Evolutionary conservation across 371 early-diverging fungal genomes (phyloP).

Genomic region (Apophysomyces ossiformis): DNA sequence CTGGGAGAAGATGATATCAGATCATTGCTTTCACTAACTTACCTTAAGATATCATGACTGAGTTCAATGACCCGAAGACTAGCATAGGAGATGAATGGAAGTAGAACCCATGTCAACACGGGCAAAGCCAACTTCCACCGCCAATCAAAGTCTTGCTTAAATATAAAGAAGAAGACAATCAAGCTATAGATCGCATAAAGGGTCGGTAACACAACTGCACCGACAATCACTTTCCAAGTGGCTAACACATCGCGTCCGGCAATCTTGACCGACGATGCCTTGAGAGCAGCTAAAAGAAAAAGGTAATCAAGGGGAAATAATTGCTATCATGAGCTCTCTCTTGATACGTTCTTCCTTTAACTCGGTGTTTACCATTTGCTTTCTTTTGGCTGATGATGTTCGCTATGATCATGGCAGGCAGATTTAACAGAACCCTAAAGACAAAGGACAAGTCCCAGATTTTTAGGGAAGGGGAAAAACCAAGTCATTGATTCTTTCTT

Average conservation of each 20-base stretch:
- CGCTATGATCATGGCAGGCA: conserved; percentile 77
- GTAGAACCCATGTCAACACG: conserved; percentile 50
- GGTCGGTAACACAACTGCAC: conserved; percentile 74
- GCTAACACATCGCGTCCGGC: conserved; percentile 92
- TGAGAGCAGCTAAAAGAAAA: conserved; percentile 70
- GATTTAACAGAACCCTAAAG: conserved; percentile 67
- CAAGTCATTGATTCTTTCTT: not conserved
- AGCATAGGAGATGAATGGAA: conserved; percentile 78
- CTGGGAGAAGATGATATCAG: too few relatives aligned
- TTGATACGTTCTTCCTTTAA: not conserved
- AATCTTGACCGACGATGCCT: conserved; percentile 89
- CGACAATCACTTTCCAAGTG: conserved; percentile 91
- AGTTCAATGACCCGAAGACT: conserved; percentile 84
- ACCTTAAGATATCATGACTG: conserved; percentile 81
- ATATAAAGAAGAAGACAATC: conserved; percentile 47
- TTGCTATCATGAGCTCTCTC: not conserved
- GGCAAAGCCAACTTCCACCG: conserved; percentile 43
- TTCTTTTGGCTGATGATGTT: conserved; percentile 73
- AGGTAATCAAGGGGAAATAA: not conserved
- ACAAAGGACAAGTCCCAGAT: conserved; percentile 3
- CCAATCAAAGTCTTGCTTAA: conserved; percentile 37
- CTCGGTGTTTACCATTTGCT: conserved; percentile 54
- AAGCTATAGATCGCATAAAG: conserved; percentile 74
- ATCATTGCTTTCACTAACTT: not conserved
- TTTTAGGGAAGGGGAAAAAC: not conserved